Percentiles rank a stretch among this genome's conserved stretches.
Conservation (phyloP, 2,329 filamentous ascomycete species). For the Madurella fahalii region DNA sequence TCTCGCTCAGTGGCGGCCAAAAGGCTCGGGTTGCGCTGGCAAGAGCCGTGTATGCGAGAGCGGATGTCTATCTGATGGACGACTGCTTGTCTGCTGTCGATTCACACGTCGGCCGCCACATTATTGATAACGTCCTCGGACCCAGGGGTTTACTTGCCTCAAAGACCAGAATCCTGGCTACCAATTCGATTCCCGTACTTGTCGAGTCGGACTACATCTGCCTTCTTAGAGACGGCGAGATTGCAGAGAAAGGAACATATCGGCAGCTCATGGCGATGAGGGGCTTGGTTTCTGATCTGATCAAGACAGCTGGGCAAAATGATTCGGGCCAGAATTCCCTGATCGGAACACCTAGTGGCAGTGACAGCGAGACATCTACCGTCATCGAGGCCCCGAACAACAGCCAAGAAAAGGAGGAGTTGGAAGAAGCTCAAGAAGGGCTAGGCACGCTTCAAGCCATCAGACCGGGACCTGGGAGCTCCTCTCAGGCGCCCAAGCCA, state of each 20-base stretch:
- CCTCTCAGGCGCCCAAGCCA: slow-evolving; percentile 45
- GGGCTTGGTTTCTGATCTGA: slow-evolving; percentile 78
- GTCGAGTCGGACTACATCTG: slow-evolving; percentile 86
- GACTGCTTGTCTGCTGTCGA: slow-evolving; percentile 97
- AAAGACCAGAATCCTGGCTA: slow-evolving; percentile 90
- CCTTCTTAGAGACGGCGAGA: slow-evolving; percentile 74
- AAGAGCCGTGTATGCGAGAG: slow-evolving; percentile 89
- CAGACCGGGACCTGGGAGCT: slow-evolving; percentile 42
- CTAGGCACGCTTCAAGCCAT: slow-evolving; percentile 75
- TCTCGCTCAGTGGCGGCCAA: slow-evolving; percentile 91
- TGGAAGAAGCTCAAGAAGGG: slow-evolving; percentile 74
- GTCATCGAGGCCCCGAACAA: slow-evolving; percentile 48
- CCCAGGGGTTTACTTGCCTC: slow-evolving; percentile 73
- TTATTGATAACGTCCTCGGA: slow-evolving; percentile 92
- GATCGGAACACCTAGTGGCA: slow-evolving; percentile 32
- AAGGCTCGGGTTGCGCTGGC: slow-evolving; percentile 91
- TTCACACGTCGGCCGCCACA: slow-evolving; percentile 89
- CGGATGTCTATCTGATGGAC: slow-evolving; percentile 93
- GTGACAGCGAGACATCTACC: slow-evolving; percentile 54
- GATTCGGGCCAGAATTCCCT: slow-evolving; percentile 39
- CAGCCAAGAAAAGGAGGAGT: slow-evolving; percentile 58
- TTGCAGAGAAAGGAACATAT: slow-evolving; percentile 86
- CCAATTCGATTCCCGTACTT: slow-evolving; percentile 89
- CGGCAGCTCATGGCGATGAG: slow-evolving; percentile 90
- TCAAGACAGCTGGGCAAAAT: slow-evolving; percentile 68